Base-by-base conservation (phyloP, 2,329 filamentous ascomycete species). In the Pestalotiopsis sp. region DNA sequence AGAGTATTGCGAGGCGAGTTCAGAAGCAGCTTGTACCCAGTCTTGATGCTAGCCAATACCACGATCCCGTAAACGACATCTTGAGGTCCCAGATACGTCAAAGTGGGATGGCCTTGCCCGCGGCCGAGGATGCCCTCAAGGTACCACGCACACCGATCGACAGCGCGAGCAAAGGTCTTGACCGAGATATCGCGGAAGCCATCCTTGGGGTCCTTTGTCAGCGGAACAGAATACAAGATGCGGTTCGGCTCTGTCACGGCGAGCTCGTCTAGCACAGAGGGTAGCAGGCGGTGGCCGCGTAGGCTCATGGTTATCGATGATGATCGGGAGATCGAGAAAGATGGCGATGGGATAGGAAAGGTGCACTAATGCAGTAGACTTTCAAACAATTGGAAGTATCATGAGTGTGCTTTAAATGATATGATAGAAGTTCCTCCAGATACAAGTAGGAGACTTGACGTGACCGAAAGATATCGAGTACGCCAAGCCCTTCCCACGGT, bases 11-110 rank as follows among this genome's bases (percentile, higher is more conserved):
- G 20, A 81, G 63, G n/a, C 38, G 61, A 64, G 61, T 25, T 49
- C 17, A 64, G 12, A 5, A 64, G 38, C 71, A 83, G 82, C 72
- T 64, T 49, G 38, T 64, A 64, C 6, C 61, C 61, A 1, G 38
- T 25, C 61, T 64, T 64, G 17, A 64, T 17, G n/a, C 17, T 27
- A 6, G 61, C 61, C n/a, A 64, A 23, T 4, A 64, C 38, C n/a
- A 64, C 9, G 9, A 64, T 49, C 4, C 5, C 61, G 17, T 64
- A 64, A 17, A 12, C 7, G 12, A 64, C 12, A 69, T 84, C 83
- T 57, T 78, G 76, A 4, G 77, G 74, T 39, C 78, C 78, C 27
- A 80, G 68, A 67, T 81, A 82, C 2, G 75, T 70, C 3, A 83
- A 59, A 0, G 81, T 80, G 3, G 78, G 76, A 66, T 80, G 80